Evolutionary conservation across 805 yeast genomes (phyloP).

Genomic region (Teunomyces stri): DNA sequence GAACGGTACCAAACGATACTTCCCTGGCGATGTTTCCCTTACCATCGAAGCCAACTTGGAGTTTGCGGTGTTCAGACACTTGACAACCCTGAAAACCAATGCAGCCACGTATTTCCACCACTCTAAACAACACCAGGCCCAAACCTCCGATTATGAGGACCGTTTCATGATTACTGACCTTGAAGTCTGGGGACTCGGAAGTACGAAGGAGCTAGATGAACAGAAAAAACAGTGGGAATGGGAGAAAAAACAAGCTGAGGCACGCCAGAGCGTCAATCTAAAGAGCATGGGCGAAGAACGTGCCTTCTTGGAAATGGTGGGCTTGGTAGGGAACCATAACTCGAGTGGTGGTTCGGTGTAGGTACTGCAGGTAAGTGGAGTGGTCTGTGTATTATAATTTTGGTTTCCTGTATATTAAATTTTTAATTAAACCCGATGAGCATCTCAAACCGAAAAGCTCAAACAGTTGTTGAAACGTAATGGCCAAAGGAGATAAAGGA

Average conservation of each 20-base stretch:
- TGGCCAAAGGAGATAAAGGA: slow-evolving; percentile 9
- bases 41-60: slow-evolving; percentile 78
- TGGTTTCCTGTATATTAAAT: not conserved
- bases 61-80: slow-evolving; percentile 73
- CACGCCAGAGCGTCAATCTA: slow-evolving; percentile 68
- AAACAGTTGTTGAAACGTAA: not conserved
- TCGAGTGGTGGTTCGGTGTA: slow-evolving; percentile 50
- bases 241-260: slow-evolving; percentile 84
- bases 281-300: slow-evolving; percentile 73
- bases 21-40: slow-evolving; percentile 76
- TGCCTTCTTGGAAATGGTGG: slow-evolving; percentile 84
- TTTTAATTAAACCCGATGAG: not conserved
- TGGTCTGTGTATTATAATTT: not conserved
- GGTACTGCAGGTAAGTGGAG: not conserved
- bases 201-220: slow-evolving; percentile 69
- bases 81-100: slow-evolving; percentile 42
- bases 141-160: slow-evolving; percentile 52
- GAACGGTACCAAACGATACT: slow-evolving; percentile 39
- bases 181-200: slow-evolving; percentile 93
- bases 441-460: not conserved
- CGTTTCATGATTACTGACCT: slow-evolving; percentile 68
- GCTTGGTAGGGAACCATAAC: slow-evolving; percentile 47
- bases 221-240: slow-evolving; percentile 83
- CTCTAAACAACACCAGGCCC: slow-evolving; percentile 18
- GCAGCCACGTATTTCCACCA: slow-evolving; percentile 22